Evolutionary conservation across 768 basidiomycete genomes (phyloP), one percentile per base, ranked within the genome.

Genomic region (Leccinum broughii): DNA sequence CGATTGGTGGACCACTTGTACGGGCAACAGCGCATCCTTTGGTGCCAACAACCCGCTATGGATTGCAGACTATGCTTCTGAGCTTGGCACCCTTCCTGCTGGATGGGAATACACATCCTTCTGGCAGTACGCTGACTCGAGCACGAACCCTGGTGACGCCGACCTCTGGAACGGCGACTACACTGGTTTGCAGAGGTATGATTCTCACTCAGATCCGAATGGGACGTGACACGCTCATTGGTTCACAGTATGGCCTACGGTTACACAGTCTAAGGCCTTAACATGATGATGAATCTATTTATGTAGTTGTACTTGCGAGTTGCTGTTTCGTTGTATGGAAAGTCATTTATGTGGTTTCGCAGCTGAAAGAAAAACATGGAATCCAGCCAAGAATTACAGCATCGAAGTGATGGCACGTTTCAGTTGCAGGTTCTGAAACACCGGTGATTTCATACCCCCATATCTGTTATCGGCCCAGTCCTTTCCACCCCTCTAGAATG

Each of bases 1-100:
- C 11, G 76, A 81, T 68, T 89, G 87, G 87, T 89, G 88, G 88
- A 81, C 64, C 10, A 78, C 77, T 9, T 89, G 88, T 70, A 89
- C 88, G 3, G 85, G 83, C 0, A 83, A 86, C 68, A 83, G 79
- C 57, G 72, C 75, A 14, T 73, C 72, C 4, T 88, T 89, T 62
- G 78, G 68, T 1, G 56, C 66, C 3, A 80, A 74, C 56, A 86
- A 81, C 67, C 85, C 86, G 3, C 75, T 89, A 3, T 88, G 85
- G 85, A 77, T 88, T 49, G 86, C 88, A 2, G 71, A 75, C 28
- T 87, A 78, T 50, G 68, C 82, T 4, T 81, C 83, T 8, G 63
- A 70, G 26, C 70, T 83, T 20, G 85, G 85, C 3, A 64, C 82
- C 3, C 78, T 88, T 52, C 85, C 86, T 35, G 83, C 84, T 34